Evolutionary conservation across 192 early-diverging fungal genomes (phyloP).

Genomic region (Spizellomyces punctatus): DNA sequence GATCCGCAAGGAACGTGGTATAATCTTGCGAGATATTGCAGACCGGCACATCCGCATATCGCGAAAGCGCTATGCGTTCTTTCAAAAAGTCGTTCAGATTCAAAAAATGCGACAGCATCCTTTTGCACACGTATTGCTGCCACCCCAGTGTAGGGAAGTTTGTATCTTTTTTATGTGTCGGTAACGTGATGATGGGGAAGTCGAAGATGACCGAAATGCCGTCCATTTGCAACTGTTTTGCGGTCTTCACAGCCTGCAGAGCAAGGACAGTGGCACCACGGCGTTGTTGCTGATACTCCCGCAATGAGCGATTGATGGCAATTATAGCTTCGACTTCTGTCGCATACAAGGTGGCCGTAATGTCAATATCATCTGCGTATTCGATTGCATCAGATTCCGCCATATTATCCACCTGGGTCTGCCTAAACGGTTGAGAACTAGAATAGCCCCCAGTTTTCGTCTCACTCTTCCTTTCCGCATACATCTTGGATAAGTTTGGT

Average conservation of each 20-base stretch:
- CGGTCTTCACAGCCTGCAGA: conserved; percentile 65
- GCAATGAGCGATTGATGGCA: conserved; percentile 62
- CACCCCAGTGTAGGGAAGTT: conserved; percentile 82
- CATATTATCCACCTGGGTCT: not conserved
- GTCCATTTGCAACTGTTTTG: conserved; percentile 42
- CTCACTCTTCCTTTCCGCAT: conserved; percentile 53
- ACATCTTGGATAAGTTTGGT: conserved; percentile 72
- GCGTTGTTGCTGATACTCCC: conserved; percentile 61
- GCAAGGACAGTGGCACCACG: conserved; percentile 73
- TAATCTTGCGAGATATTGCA: conserved; percentile 88
- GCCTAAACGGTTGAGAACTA: conserved; percentile 26
- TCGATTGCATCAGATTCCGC: conserved; percentile 41
- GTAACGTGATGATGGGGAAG: conserved; percentile 74
- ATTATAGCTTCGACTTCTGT: conserved; percentile 57
- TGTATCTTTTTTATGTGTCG: conserved; percentile 70
- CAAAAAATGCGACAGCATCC: conserved; percentile 81
- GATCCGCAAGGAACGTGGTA: conserved; percentile 78
- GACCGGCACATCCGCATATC: conserved; percentile 85
- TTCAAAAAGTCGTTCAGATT: conserved; percentile 73
- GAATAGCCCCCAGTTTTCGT: conserved; percentile 15
- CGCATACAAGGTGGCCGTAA: conserved; percentile 48
- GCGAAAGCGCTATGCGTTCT: conserved; percentile 71
- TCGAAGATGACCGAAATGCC: conserved; percentile 58
- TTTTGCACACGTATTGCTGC: conserved; percentile 68
- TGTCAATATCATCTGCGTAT: conserved; percentile 54